A percentile compares a stretch with the other conserved stretches of the same genome.
Evolutionary conservation across 2,329 filamentous ascomycete species (phyloP).

Genomic region (Xylariaceae sp.): DNA sequence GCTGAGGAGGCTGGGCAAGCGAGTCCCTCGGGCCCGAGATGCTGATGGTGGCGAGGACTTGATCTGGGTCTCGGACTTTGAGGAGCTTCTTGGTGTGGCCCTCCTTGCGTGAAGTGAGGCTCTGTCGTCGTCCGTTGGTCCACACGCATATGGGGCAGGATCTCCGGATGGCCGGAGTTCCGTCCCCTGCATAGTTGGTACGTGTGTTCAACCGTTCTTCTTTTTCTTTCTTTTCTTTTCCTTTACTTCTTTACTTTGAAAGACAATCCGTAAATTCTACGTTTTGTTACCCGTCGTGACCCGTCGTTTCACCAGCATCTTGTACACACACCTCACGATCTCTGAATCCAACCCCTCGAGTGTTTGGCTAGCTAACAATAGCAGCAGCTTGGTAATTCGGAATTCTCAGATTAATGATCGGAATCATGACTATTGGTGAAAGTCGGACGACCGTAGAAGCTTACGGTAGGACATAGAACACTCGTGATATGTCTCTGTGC

Average conservation of each 20-base stretch:
- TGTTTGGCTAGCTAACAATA: not conserved
- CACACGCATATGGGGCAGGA: not conserved
- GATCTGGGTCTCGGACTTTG: constrained; percentile 30
- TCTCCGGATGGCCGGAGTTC: not conserved
- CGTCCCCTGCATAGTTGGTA: not conserved
- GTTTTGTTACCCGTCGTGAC: not conserved
- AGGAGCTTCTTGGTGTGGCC: constrained; percentile 23
- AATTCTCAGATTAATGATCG: not conserved
- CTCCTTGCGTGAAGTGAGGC: not conserved
- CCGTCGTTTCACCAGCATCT: not conserved
- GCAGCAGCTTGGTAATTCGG: not conserved
- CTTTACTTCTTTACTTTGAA: too few species aligned
- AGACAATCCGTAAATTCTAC: too few species aligned
- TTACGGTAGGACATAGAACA: not conserved
- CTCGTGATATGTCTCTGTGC: not conserved
- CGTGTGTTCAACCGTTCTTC: not conserved
- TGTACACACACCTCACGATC: not conserved
- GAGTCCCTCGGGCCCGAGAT: constrained; percentile 29
- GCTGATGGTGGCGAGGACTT: constrained; percentile 24
- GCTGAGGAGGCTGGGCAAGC: constrained; percentile 30
- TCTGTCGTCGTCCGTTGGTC: not conserved
- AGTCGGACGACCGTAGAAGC: not conserved
- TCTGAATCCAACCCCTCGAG: not conserved
- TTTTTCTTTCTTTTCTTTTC: not conserved
- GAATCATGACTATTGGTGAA: not conserved